phyloP scores from a whole-genome alignment of 2,329 filamentous ascomycete genomes.

The Chaetomium globosum region DNA sequence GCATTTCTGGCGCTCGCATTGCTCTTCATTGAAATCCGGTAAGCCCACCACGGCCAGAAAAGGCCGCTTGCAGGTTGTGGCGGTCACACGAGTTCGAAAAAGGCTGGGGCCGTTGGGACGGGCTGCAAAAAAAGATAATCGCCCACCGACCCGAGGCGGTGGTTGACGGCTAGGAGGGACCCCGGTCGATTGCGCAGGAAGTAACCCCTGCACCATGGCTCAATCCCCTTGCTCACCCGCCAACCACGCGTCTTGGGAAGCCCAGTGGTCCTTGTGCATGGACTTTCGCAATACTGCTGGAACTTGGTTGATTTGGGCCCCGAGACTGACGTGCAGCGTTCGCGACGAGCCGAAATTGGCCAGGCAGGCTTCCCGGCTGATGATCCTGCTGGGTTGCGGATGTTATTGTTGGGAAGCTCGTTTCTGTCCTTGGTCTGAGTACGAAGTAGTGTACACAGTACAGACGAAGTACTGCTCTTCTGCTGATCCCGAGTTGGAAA shows the following conservation, averaged over 20 bases:
- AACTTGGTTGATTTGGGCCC: neutral
- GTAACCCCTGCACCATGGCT: conserved; percentile 29
- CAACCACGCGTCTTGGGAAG: conserved; percentile 17
- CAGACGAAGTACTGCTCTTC: neutral
- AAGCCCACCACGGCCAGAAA: conserved; percentile 14
- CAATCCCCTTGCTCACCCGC: conserved; percentile 26
- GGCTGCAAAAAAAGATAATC: neutral
- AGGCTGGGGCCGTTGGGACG: conserved; percentile 12
- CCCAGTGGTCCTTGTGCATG: conserved; percentile 14
- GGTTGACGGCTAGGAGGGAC: conserved; percentile 35
- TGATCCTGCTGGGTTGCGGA: conserved; percentile 6
- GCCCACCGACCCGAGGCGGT: conserved; percentile 33
- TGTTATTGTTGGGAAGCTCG: conserved; percentile 2
- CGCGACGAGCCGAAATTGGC: neutral
- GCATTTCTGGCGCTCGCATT: conserved; percentile 4
- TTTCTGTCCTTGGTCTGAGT: conserved; percentile 5
- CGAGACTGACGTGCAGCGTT: conserved; percentile 26
- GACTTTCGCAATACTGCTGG: conserved; percentile 2
- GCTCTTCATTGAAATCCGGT: neutral
- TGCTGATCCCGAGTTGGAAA: conserved; percentile 4
- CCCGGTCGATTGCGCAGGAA: conserved; percentile 35
- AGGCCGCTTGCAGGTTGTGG: conserved; percentile 24
- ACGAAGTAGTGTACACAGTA: too few species aligned
- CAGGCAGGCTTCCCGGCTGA: neutral
- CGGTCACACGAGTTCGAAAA: conserved; percentile 8